Evolutionary conservation across 352 stramenopile species (phyloP), one percentile per base, ranked within the genome.

Genomic region (Phytophthora gonapodyides): DNA sequence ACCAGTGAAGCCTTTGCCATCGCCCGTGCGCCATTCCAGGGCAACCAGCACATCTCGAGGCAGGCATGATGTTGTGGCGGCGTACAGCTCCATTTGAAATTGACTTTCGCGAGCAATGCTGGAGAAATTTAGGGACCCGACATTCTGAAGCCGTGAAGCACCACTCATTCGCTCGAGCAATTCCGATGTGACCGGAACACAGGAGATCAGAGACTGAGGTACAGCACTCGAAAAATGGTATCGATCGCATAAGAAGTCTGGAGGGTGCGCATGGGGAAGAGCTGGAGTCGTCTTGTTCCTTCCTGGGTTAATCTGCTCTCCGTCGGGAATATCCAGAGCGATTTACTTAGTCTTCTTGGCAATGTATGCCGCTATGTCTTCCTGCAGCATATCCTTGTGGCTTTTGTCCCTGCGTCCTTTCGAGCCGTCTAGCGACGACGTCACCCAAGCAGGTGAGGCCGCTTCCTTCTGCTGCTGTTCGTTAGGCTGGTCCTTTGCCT

Each of bases 301-400:
- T 31, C 27, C 27, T 6, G n/a, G n/a, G 7, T 63, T 69, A 21
- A 21, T 58, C 37, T 64, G 33, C 34, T 59, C 60, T 35, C 58
- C 27, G 27, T 31, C 27, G 27, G 27, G 27, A 31, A 31, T 31
- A 9, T 8, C 6, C 6, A 31, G 27, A 31, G 27, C 27, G 27
- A 9, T 31, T 31, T 31, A 31, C 27, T 31, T 31, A 31, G 27
- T 70, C 49, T 61, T 62, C 11, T 70, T 61, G 6, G 67, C 64
- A 67, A 84, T 74, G 49, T 80, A 75, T 19, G 55, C 68, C 10
- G 69, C 69, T 12, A 89, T 38, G 57, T 89, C 82, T 7, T 76
- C 49, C 15, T 75, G 63, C 19, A 88, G 35, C 57, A 77, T 66
- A 7, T 83, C 78, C 40, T 81, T 70, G 19, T 89, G 67, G 12